Percentiles rank a stretch among this genome's conserved stretches.
Conservation (phyloP, 768 basidiomycete species). For the Rhodotorula toruloides region DNA sequence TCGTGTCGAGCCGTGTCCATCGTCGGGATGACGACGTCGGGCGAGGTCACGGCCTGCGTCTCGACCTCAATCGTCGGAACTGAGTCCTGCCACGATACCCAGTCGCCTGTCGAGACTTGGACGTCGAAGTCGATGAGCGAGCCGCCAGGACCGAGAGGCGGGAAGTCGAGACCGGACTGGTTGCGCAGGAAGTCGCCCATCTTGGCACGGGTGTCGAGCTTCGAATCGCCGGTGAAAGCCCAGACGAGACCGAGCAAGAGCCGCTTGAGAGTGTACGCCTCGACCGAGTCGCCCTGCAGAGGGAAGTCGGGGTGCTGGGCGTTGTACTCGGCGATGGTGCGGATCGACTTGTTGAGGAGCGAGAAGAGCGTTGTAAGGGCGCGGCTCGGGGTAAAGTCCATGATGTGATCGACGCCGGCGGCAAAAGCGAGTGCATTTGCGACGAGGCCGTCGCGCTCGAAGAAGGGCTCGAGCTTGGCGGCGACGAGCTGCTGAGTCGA, state of each 20-base stretch:
- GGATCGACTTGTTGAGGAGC: slow-evolving; percentile 88
- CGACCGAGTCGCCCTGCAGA: slow-evolving; percentile 70
- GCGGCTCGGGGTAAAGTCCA: slow-evolving; percentile 91
- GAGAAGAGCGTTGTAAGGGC: slow-evolving; percentile 95
- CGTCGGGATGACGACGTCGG: slow-evolving; percentile 95
- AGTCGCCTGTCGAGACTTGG: slow-evolving; percentile 74
- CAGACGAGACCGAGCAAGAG: slow-evolving; percentile 88
- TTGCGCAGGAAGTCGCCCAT: slow-evolving; percentile 81
- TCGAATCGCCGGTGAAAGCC: slow-evolving; percentile 97
- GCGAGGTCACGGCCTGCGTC: slow-evolving; percentile 87
- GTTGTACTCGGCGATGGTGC: slow-evolving; percentile 92
- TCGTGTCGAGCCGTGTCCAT: slow-evolving; percentile 98
- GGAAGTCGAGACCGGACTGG: slow-evolving; percentile 84
- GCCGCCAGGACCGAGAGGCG: slow-evolving; percentile 64
- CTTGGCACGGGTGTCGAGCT: slow-evolving; percentile 75
- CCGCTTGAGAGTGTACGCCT: slow-evolving; percentile 84
- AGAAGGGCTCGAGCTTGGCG: slow-evolving; percentile 64
- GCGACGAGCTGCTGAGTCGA: slow-evolving; percentile 61
- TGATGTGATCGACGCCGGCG: slow-evolving; percentile 87
- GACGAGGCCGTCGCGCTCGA: slow-evolving; percentile 75
- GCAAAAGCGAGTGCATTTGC: slow-evolving; percentile 71
- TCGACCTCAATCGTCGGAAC: slow-evolving; percentile 97
- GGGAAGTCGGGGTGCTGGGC: slow-evolving; percentile 92
- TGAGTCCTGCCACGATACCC: slow-evolving; percentile 83
- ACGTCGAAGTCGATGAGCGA: slow-evolving; percentile 96